These are phyloP conservation scores for Phytophthora megakarya DNA, from an alignment of 352 stramenopile genomes.

Conservation along the genomic window DNA sequence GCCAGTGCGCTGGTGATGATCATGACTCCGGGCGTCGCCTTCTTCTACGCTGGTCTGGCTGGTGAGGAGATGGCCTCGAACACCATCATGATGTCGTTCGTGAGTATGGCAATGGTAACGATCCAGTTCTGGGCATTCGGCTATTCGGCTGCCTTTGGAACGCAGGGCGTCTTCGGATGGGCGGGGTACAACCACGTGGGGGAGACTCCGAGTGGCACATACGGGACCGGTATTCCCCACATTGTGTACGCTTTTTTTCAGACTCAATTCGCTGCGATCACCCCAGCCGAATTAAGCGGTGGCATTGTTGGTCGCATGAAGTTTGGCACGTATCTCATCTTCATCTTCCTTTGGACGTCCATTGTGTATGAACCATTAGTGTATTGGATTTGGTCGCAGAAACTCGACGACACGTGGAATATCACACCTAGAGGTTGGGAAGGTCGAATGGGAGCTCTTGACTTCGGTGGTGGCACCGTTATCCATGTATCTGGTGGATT, in stretches of 20 bases:
- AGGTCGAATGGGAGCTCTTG: conserved; percentile 68
- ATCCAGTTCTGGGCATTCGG: conserved; percentile 83
- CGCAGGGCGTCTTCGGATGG: conserved; percentile 67
- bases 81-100: conserved; percentile 86
- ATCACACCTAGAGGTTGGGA: conserved; percentile 61
- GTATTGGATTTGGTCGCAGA: conserved; percentile 81
- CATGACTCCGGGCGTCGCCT: conserved; percentile 75
- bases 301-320: conserved; percentile 88
- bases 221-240: conserved; percentile 67
- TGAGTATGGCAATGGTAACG: conserved; percentile 75
- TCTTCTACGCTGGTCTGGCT: conserved; percentile 86
- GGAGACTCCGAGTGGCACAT: conserved; percentile 46
- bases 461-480: conserved; percentile 87
- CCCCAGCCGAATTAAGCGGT: conserved; percentile 71
- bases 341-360: conserved; percentile 83
- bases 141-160: conserved; percentile 71
- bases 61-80: conserved; percentile 80
- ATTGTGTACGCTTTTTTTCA: conserved; percentile 83
- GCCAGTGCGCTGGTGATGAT: conserved; percentile 68
- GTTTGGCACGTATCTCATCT: conserved; percentile 72
- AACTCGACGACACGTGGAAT: conserved; percentile 59
- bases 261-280: conserved; percentile 85
- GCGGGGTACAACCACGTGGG: conserved; percentile 60
- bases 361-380: conserved; percentile 86
- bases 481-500: conserved; percentile 86